Base-by-base conservation (phyloP, 768 basidiomycete genomes). In the Pisolithus sp. region DNA sequence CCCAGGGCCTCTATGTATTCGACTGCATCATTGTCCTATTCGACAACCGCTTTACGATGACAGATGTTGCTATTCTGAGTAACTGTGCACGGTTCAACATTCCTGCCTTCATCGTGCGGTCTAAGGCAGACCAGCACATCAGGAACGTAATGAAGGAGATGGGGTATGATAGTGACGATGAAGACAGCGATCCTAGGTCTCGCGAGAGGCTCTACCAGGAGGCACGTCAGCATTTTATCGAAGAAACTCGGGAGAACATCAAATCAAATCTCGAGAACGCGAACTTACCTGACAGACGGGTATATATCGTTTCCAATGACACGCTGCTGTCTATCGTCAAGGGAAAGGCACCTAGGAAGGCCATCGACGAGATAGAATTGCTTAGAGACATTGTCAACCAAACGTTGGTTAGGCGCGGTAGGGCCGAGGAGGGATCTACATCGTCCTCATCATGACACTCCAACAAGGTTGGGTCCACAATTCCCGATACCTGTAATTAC, bases 1-100 rank as follows among this genome's bases (percentile, higher is more conserved):
- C 57, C 2, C 66, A 70, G 28, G 69, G 69, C 1, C 64, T 71
- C 12, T 71, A 67, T 23, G 61, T 68, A 41, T 71, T 72, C 36
- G 71, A 71, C 44, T 61, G 56, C 18, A 62, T 71, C 49, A 37
- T 71, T 26, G 58, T 72, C 2, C 47, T 71, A 18, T 62, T 70
- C 41, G 63, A 64, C 53, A 63, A 63, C 48, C 63, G 69, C 0
- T 68, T 71, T 51, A 68, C 68, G 0, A 57, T 53, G 56, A 68
- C 69, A 3, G 70, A 69, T n/a, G 51, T 67, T 9, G 63, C 68
- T 10, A 67, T 72, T 49, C 63, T 72, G 28, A 49, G 52, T 6
- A 68, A 67, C 51, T 66, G 63, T 46, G 59, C 49, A 28, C 60
- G 56, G 3, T 68, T 62, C 54, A 57, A 62, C 0, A 71, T 72